These are phyloP conservation scores for Beverwykella pulmonaria DNA, from an alignment of 495 filamentous ascomycete species.

Conservation along the genomic window DNA sequence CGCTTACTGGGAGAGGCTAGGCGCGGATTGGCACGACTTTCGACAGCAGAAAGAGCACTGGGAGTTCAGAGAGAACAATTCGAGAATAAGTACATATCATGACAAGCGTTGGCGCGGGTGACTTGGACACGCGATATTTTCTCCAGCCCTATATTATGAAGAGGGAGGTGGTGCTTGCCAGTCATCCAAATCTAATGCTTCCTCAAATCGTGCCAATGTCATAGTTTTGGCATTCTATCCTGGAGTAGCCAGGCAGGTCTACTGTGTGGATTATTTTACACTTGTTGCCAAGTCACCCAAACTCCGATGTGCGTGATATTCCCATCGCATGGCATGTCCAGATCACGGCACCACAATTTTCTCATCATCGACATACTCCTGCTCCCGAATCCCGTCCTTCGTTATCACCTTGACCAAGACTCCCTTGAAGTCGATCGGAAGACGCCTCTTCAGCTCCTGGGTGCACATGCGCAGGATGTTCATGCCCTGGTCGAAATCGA, in stretches of 20 bases:
- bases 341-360: constrained; percentile 65
- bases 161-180: not conserved
- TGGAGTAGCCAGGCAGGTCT: not conserved
- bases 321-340: not conserved
- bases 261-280: constrained; percentile 8
- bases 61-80: too few species aligned
- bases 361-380: constrained; percentile 79
- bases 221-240: not conserved
- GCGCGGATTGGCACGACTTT: not conserved
- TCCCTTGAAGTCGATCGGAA: constrained; percentile 98
- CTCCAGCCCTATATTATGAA: not conserved
- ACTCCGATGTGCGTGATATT: not conserved
- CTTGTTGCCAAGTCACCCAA: constrained; percentile 10
- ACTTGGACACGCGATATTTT: not conserved
- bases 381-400: constrained; percentile 82
- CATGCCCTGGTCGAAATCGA: constrained; percentile 80
- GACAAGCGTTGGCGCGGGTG: not conserved
- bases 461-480: constrained; percentile 92
- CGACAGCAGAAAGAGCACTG: not conserved
- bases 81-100: too few species aligned
- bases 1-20: not conserved
- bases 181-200: not conserved
- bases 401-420: constrained; percentile 87
- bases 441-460: constrained; percentile 90
- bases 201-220: not conserved